Conservation (phyloP, 352 stramenopile species). For the Pelagophyceae sp. region DNA sequence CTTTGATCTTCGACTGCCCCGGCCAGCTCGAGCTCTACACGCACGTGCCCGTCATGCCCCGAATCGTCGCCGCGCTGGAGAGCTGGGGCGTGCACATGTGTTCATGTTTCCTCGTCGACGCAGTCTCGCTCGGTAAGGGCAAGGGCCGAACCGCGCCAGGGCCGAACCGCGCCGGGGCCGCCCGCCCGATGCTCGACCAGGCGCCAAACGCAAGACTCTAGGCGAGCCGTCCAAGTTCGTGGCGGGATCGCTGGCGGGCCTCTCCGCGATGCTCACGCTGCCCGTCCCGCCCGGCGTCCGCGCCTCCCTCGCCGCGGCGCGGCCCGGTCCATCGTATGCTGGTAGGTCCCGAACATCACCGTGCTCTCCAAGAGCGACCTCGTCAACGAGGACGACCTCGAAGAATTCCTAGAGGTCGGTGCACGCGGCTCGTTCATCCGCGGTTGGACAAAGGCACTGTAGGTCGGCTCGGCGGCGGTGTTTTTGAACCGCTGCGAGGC, state of each 20-base stretch:
- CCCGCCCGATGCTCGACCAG: no score
- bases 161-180: no score
- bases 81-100: slow-evolving; percentile 86
- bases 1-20: slow-evolving; percentile 93
- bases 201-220: no score
- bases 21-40: slow-evolving; percentile 98
- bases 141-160: no score
- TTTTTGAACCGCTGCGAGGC: no score
- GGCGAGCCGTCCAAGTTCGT: slow-evolving; percentile 94
- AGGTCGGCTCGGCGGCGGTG: no score
- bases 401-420: slow-evolving; percentile 49
- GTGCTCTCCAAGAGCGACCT: slow-evolving; percentile 98
- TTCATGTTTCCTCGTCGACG: slow-evolving; percentile 57
- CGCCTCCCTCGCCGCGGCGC: no score
- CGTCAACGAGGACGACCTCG: slow-evolving; percentile 65
- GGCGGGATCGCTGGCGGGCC: slow-evolving; percentile 83
- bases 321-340: no score
- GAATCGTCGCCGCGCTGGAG: slow-evolving; percentile 60
- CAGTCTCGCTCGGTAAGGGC: slow-evolving; percentile 11
- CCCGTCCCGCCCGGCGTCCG: no score
- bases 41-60: slow-evolving; percentile 90
- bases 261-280: slow-evolving; percentile 91
- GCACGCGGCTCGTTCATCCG: slow-evolving; percentile 33
- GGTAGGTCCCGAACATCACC: slow-evolving; percentile 94
- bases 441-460: no score